These are phyloP conservation scores for Staphylotrichum longicolle DNA, from an alignment of 495 filamentous ascomycete genomes.

Conservation along the genomic window DNA sequence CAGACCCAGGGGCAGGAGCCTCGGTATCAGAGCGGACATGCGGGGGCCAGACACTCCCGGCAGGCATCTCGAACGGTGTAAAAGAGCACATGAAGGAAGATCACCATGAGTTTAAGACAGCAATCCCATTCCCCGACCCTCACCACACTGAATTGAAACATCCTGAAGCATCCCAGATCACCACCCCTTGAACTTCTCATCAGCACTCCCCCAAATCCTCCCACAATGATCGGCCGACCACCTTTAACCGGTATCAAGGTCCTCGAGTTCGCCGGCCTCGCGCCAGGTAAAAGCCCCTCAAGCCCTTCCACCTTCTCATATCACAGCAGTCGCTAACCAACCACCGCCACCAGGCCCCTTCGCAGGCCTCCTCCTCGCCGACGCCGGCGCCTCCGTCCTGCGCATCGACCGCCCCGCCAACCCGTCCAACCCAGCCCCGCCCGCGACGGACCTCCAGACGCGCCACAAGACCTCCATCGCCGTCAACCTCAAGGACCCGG, in stretches of 20 bases:
- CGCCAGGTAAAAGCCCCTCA: slow-evolving; percentile 62
- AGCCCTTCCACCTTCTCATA: background rate
- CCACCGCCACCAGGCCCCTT: slow-evolving; percentile 64
- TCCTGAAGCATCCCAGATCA: too few species aligned
- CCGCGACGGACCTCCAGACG: slow-evolving; percentile 66
- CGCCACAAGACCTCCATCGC: slow-evolving; percentile 76
- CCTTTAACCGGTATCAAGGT: slow-evolving; percentile 76
- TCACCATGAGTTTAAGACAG: background rate
- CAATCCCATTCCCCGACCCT: background rate
- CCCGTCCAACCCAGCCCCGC: slow-evolving; percentile 29
- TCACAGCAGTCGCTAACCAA: slow-evolving; percentile 4
- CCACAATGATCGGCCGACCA: slow-evolving; percentile 48
- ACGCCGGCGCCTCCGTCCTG: slow-evolving; percentile 83
- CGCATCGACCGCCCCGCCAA: slow-evolving; percentile 70
- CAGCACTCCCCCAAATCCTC: background rate
- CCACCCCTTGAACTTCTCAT: too few species aligned
- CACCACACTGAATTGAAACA: too few species aligned
- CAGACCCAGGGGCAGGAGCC: slow-evolving; percentile 13
- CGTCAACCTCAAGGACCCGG: slow-evolving; percentile 68
- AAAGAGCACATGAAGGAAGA: background rate
- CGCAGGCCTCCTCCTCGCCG: slow-evolving; percentile 81
- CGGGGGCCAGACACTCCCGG: slow-evolving; percentile 2
- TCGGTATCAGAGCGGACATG: slow-evolving; percentile 23
- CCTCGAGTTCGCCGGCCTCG: slow-evolving; percentile 85
- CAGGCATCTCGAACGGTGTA: slow-evolving; percentile 12